Percentiles rank a stretch among this genome's conserved stretches.
Evolutionary conservation across 2,329 filamentous ascomycete genomes (phyloP).

Genomic region (Stagonosporopsis chrysanthemi): DNA sequence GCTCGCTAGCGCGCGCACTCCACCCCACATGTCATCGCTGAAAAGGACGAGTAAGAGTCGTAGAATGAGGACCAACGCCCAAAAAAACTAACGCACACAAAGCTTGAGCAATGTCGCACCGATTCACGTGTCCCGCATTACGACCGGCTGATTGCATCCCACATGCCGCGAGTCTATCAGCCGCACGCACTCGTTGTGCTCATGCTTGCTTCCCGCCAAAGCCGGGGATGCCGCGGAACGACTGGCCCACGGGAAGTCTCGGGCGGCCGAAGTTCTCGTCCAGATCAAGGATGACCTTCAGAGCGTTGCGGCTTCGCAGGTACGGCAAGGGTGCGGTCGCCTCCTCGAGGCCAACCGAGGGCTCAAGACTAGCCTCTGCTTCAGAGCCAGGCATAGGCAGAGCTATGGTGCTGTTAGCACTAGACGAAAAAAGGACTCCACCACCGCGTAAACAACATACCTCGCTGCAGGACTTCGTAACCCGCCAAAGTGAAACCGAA

Average conservation of each 20-base stretch:
- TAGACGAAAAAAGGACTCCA: not conserved
- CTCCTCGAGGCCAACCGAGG: conserved; percentile 68
- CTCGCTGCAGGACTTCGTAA: conserved; percentile 87
- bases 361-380: conserved; percentile 62
- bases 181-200: conserved; percentile 24
- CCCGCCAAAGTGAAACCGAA: conserved; percentile 97
- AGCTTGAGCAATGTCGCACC: conserved; percentile 35
- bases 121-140: conserved; percentile 30
- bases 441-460: conserved; percentile 13
- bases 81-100: conserved; percentile 40
- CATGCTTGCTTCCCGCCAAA: conserved; percentile 45
- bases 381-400: conserved; percentile 77
- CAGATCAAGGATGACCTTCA: conserved; percentile 94
- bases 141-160: conserved; percentile 43
- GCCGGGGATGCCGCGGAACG: conserved; percentile 47
- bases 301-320: conserved; percentile 81
- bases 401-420: conserved; percentile 36
- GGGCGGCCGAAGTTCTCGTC: conserved; percentile 90
- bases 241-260: conserved; percentile 59
- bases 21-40: conserved; percentile 28
- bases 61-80: conserved; percentile 27
- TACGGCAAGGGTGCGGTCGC: conserved; percentile 71
- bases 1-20: conserved; percentile 16
- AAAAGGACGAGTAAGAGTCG: conserved; percentile 28
- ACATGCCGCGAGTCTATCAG: conserved; percentile 28